phyloP scores from a whole-genome alignment of 1,139 yeast genomes.

The Suhomyces wounanorum region DNA sequence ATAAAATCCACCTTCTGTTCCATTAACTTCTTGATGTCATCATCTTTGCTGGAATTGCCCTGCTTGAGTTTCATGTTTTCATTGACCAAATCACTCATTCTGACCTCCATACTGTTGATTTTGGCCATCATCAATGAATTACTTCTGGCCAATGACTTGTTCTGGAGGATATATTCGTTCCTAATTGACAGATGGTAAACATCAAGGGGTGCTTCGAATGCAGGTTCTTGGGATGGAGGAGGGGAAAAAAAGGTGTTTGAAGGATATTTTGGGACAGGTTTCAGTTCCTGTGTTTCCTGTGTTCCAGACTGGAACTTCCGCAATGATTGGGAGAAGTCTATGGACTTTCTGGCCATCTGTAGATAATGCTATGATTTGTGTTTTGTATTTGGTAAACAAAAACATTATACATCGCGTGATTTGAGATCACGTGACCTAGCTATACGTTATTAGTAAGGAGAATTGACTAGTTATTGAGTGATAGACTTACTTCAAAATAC shows the following conservation, averaged over 20 bases:
- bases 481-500: too few species aligned
- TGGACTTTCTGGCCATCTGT: constrained; percentile 25
- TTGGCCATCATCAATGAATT: constrained; percentile 53
- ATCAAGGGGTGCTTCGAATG: neutral
- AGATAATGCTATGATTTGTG: neutral
- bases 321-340: constrained; percentile 24
- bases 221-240: constrained; percentile 1
- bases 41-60: constrained; percentile 8
- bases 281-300: neutral
- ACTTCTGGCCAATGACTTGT: constrained; percentile 55
- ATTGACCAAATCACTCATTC: constrained; percentile 15
- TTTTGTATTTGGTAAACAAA: constrained; percentile 8
- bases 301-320: constrained; percentile 17
- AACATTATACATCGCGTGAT: constrained; percentile 2
- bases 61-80: constrained; percentile 18
- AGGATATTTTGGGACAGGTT: neutral
- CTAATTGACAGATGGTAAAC: constrained; percentile 1
- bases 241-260: neutral
- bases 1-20: constrained; percentile 31
- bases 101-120: constrained; percentile 53
- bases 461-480: too few species aligned
- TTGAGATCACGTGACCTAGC: neutral
- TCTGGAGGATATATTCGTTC: constrained; percentile 34
- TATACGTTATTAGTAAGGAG: too few species aligned
- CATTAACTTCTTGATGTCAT: constrained; percentile 11